Evolutionary conservation across 2,329 filamentous ascomycete species (phyloP).

Genomic region (Metarhizium anisopliae): DNA sequence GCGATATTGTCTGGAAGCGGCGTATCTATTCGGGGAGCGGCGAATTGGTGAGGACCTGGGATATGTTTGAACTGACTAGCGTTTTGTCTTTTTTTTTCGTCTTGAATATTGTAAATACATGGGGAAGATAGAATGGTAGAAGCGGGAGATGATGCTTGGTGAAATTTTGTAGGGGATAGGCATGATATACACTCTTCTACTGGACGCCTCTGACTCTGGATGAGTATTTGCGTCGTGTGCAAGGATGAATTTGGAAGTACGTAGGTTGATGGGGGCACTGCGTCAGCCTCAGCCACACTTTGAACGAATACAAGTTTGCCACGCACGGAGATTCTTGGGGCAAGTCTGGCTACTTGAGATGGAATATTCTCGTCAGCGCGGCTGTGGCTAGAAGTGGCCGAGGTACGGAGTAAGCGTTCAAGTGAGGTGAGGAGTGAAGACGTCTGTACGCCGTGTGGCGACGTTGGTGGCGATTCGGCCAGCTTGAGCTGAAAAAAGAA

Average conservation of each 20-base stretch:
- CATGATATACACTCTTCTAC: neutral
- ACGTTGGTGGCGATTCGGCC: no score
- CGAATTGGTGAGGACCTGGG: constrained; percentile 14
- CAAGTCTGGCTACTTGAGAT: no score
- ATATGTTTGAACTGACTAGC: constrained; percentile 5
- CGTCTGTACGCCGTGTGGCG: no score
- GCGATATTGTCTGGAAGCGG: constrained; percentile 86
- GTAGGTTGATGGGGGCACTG: no score
- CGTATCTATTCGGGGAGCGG: constrained; percentile 73
- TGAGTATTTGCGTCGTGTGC: neutral
- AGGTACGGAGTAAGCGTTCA: no score
- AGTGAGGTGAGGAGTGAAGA: no score
- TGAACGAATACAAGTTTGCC: no score
- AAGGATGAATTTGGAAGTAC: neutral
- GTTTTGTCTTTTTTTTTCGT: neutral
- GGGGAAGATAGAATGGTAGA: neutral
- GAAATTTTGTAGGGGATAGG: neutral
- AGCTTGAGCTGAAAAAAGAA: no score
- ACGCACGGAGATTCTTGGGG: no score
- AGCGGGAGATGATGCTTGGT: neutral
- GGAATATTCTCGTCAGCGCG: neutral
- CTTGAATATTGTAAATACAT: neutral
- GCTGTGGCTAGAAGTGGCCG: neutral
- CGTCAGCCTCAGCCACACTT: no score
- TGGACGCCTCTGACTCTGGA: neutral